phyloP scores from a whole-genome alignment of 1,284 basidiomycete genomes.

The Tylopilus sp. region DNA sequence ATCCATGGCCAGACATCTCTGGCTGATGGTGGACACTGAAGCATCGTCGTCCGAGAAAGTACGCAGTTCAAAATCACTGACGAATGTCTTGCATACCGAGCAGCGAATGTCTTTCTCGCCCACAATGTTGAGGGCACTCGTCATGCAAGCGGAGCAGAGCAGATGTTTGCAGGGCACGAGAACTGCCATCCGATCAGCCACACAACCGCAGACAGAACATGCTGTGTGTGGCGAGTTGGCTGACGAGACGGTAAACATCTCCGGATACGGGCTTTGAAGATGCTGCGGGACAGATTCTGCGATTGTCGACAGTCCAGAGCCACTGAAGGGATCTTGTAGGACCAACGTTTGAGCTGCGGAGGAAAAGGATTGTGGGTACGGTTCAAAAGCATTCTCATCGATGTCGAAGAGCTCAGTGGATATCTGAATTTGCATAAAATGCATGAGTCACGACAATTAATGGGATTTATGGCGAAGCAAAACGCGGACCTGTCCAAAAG shows the following conservation, averaged over 20 bases:
- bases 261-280: conserved; percentile 20
- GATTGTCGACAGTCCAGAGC: conserved; percentile 27
- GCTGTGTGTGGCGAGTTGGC: conserved; percentile 15
- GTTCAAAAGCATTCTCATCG: conserved; percentile 61
- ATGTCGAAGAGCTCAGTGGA: conserved; percentile 66
- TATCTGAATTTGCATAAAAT: conserved; percentile 33
- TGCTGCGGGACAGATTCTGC: conserved; percentile 24
- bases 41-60: conserved; percentile 19
- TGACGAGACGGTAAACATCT: conserved; percentile 25
- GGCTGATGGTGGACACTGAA: conserved; percentile 15
- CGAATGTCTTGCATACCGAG: conserved; percentile 65
- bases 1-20: conserved; percentile 7
- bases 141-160: conserved; percentile 73
- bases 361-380: conserved; percentile 45
- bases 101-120: conserved; percentile 83
- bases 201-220: conserved; percentile 52
- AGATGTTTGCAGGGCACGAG: conserved; percentile 70
- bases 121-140: conserved; percentile 78
- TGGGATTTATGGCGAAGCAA: conserved; percentile 6
- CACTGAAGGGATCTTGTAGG: conserved; percentile 33
- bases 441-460: conserved; percentile 25
- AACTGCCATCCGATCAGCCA: conserved; percentile 52
- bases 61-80: conserved; percentile 62
- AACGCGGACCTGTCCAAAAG: conserved; percentile 44
- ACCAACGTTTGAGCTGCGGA: conserved; percentile 33